phyloP scores from a whole-genome alignment of 371 early-diverging fungal genomes.

The Mortierella sp. region DNA sequence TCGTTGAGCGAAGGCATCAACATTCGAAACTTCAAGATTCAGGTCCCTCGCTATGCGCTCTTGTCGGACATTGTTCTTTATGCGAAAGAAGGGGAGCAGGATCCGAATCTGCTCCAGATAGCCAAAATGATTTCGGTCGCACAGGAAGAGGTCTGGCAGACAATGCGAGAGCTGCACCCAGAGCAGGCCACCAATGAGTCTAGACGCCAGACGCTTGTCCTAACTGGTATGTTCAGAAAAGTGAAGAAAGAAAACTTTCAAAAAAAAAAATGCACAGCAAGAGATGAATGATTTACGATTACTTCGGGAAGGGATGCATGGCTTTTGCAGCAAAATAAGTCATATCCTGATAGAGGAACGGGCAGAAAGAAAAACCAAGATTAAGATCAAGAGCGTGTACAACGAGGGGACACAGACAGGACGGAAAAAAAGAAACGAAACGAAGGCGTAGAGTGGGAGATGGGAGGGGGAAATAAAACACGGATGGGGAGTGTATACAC shows the following conservation, averaged over 20 bases:
- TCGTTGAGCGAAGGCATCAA: conserved; percentile 62
- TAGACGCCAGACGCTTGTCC: conserved; percentile 61
- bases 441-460: conserved; percentile 3
- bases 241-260: not conserved
- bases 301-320: not conserved
- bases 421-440: not conserved
- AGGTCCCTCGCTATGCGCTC: conserved; percentile 65
- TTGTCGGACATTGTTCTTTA: conserved; percentile 69
- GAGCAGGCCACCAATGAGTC: conserved; percentile 24
- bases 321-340: not conserved
- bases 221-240: conserved; percentile 55
- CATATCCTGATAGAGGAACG: no score
- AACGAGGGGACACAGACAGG: not conserved
- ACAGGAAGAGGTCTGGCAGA: conserved; percentile 53
- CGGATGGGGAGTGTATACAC: conserved; percentile 3
- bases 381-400: not conserved
- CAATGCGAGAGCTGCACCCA: conserved; percentile 35
- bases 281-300: no score
- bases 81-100: conserved; percentile 50
- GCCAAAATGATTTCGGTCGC: conserved; percentile 60
- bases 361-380: not conserved
- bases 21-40: conserved; percentile 71
- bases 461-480: not conserved
- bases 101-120: conserved; percentile 49
- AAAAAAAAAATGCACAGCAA: no score